phyloP scores from a whole-genome alignment of 257 asterid species.

The Gardenia jasminoides region DNA sequence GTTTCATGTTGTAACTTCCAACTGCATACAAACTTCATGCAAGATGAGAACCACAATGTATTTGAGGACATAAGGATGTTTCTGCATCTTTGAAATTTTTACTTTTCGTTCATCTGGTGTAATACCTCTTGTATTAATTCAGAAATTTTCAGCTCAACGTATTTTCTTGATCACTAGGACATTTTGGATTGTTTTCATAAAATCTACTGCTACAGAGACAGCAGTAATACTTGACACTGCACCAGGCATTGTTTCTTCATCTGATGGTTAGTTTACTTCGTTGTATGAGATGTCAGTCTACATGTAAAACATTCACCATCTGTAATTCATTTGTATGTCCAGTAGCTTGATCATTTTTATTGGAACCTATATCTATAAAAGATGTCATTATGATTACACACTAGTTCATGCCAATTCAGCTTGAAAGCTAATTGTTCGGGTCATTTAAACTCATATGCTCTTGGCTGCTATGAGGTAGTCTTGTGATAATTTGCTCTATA shows the following conservation, averaged over 20 bases:
- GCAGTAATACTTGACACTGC: neutral
- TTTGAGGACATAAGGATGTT: slow-evolving; percentile 9
- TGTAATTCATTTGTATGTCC: neutral
- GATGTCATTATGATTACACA: neutral
- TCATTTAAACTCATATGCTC: neutral
- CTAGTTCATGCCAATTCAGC: neutral
- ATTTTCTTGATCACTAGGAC: neutral
- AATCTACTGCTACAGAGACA: neutral
- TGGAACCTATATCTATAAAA: neutral
- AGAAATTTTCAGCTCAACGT: neutral
- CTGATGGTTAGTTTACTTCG: neutral
- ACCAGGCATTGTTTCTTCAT: neutral
- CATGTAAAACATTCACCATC: neutral
- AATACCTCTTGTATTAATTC: slow-evolving; percentile 5
- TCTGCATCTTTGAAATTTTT: neutral
- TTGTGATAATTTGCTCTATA: neutral
- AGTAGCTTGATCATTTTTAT: neutral
- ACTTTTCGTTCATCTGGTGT: slow-evolving; percentile 3
- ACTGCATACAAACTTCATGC: slow-evolving; percentile 34
- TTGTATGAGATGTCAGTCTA: neutral
- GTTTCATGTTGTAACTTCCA: slow-evolving; percentile 34
- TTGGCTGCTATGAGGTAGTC: neutral
- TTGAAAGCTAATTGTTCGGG: neutral
- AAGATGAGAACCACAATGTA: slow-evolving; percentile 39
- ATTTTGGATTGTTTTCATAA: neutral